Conservation (phyloP, 139 green algal genomes). For the Tetraselmis striata region DNA sequence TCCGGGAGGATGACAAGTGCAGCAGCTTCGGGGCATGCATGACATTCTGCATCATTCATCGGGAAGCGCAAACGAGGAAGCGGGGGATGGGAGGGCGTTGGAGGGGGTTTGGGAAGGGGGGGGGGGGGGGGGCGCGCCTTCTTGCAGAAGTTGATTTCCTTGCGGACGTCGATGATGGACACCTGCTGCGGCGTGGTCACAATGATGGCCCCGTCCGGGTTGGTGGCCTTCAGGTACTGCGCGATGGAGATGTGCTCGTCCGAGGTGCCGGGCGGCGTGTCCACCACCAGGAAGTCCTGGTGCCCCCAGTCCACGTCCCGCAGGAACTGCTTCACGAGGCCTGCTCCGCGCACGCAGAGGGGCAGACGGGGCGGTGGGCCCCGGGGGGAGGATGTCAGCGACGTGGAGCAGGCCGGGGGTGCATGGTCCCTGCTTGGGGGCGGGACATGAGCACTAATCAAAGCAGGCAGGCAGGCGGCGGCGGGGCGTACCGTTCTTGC, state of each 20-base stretch:
- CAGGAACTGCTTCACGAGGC: slow-evolving; percentile 66
- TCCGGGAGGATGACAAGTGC: too few species aligned
- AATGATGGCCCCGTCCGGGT: slow-evolving; percentile 61
- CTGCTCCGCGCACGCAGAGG: too few species aligned
- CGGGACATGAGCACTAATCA: too few species aligned
- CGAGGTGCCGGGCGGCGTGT: slow-evolving; percentile 88
- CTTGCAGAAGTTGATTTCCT: slow-evolving; percentile 95
- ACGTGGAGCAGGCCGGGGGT: too few species aligned
- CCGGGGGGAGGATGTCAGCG: too few species aligned
- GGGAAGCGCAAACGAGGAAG: not conserved
- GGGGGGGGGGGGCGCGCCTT: slow-evolving; percentile 57
- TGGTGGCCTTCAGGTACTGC: slow-evolving; percentile 56
- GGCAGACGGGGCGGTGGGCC: too few species aligned
- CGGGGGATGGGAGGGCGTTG: not conserved
- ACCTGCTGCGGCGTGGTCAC: slow-evolving; percentile 89
- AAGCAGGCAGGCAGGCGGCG: slow-evolving; percentile 1
- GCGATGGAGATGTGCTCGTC: slow-evolving; percentile 98
- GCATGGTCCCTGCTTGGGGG: too few species aligned
- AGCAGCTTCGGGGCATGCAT: too few species aligned
- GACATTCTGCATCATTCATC: too few species aligned
- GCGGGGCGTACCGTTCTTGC: slow-evolving; percentile 7
- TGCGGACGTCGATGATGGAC: slow-evolving; percentile 92
- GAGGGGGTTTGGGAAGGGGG: not conserved
- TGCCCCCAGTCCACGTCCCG: slow-evolving; percentile 92
- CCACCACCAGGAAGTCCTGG: slow-evolving; percentile 95